Evolutionary conservation across 371 early-diverging fungal species (phyloP).

Genomic region (Mortierella sp.): DNA sequence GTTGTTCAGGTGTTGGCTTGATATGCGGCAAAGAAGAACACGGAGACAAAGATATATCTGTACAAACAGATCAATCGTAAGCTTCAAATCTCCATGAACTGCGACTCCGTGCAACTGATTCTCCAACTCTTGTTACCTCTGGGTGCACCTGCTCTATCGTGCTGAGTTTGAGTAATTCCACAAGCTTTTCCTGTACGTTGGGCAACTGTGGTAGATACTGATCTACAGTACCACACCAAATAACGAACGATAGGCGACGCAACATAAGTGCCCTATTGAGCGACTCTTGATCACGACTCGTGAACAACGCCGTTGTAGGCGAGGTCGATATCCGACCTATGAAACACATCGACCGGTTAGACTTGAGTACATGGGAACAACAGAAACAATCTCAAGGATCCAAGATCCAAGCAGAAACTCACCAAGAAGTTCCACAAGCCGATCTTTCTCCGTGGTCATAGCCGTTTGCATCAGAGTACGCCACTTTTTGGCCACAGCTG

Average conservation of each 20-base stretch:
- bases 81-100: conserved; percentile 1
- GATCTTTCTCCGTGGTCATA: conserved; percentile 78
- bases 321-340: conserved; percentile 75
- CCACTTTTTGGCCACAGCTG: conserved; percentile 70
- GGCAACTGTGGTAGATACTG: conserved; percentile 87
- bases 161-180: conserved; percentile 82
- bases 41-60: conserved; percentile 85
- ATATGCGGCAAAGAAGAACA: conserved; percentile 81
- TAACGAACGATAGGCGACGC: conserved; percentile 80
- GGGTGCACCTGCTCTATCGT: conserved; percentile 76
- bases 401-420: conserved; percentile 6
- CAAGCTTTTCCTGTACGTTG: conserved; percentile 88
- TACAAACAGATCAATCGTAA: too few species aligned
- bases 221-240: conserved; percentile 80
- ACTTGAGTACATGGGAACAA: not conserved
- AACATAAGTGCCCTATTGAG: conserved; percentile 73
- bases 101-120: not conserved
- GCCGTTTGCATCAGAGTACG: conserved; percentile 70
- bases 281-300: conserved; percentile 85
- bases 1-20: conserved; percentile 81
- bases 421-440: conserved; percentile 74
- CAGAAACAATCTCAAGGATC: too few species aligned
- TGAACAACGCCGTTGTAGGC: conserved; percentile 79
- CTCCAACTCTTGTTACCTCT: conserved; percentile 64
- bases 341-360: not conserved